These are phyloP conservation scores for Mycena rebaudengoi DNA, from an alignment of 768 basidiomycete species.

Conservation along the genomic window DNA sequence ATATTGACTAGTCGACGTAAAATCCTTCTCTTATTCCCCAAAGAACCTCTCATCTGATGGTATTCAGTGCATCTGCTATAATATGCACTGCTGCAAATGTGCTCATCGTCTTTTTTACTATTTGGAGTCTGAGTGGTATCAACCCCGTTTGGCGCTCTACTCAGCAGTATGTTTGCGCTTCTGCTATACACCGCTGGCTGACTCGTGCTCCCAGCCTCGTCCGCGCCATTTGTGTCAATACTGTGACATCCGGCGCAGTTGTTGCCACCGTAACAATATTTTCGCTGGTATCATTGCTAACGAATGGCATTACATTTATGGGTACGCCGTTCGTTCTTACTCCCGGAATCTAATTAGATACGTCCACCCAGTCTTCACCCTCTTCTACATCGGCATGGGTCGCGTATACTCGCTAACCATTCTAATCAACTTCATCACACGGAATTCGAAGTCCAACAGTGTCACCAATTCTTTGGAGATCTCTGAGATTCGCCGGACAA, in stretches of 20 bases:
- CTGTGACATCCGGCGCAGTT: neutral
- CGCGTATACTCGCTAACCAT: slow-evolving; percentile 11
- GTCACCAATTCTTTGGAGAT: too few species aligned
- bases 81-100: neutral
- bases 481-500: too few species aligned
- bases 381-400: slow-evolving; percentile 2
- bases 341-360: too few species aligned
- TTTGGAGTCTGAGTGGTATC: slow-evolving; percentile 3
- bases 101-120: neutral
- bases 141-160: slow-evolving; percentile 3
- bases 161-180: neutral
- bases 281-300: neutral
- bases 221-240: neutral
- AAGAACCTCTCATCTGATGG: too few species aligned
- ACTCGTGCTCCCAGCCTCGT: neutral
- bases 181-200: neutral
- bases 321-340: neutral
- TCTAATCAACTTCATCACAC: slow-evolving; percentile 1
- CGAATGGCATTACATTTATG: neutral
- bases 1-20: too few species aligned
- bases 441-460: too few species aligned
- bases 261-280: slow-evolving; percentile 1
- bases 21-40: too few species aligned
- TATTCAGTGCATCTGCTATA: neutral
- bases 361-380: neutral